Evolutionary conservation across 768 basidiomycete species (phyloP).

Genomic region (Mycena albidolilacea): DNA sequence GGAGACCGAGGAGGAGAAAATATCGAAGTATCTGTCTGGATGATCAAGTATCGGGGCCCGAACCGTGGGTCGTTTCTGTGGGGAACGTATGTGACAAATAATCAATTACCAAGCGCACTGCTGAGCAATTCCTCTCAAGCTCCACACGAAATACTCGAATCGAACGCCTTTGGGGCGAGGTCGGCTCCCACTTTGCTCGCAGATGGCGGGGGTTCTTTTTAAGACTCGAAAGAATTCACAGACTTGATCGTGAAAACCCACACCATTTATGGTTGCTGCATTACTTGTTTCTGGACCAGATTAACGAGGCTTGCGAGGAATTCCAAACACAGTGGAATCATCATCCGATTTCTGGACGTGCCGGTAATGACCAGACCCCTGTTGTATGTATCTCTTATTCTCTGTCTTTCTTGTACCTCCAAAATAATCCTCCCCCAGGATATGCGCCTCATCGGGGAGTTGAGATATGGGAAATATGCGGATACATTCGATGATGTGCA

Average conservation of each 20-base stretch:
- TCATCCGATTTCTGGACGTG: background rate
- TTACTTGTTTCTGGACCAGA: background rate
- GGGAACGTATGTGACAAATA: too few species aligned
- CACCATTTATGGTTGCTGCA: conserved; percentile 8
- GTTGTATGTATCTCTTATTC: background rate
- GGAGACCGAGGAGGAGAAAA: conserved; percentile 37
- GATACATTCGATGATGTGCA: conserved; percentile 2
- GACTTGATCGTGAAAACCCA: conserved; percentile 6
- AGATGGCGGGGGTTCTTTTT: too few species aligned
- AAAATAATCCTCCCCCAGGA: background rate
- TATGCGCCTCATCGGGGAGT: background rate
- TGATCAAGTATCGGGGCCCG: too few species aligned
- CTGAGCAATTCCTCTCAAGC: too few species aligned
- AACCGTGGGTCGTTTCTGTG: too few species aligned
- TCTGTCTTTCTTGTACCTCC: too few species aligned
- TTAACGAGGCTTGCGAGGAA: background rate
- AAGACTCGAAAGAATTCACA: background rate
- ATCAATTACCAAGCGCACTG: too few species aligned
- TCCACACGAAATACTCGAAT: background rate
- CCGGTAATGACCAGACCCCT: background rate
- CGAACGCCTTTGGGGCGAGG: too few species aligned
- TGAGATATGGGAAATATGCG: background rate
- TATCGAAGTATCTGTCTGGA: too few species aligned
- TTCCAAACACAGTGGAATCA: background rate
- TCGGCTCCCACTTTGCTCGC: too few species aligned